Evolutionary conservation across 331 rosid species (phyloP), one percentile per base, ranked within the genome.

Genomic region (Arachis monticola): DNA sequence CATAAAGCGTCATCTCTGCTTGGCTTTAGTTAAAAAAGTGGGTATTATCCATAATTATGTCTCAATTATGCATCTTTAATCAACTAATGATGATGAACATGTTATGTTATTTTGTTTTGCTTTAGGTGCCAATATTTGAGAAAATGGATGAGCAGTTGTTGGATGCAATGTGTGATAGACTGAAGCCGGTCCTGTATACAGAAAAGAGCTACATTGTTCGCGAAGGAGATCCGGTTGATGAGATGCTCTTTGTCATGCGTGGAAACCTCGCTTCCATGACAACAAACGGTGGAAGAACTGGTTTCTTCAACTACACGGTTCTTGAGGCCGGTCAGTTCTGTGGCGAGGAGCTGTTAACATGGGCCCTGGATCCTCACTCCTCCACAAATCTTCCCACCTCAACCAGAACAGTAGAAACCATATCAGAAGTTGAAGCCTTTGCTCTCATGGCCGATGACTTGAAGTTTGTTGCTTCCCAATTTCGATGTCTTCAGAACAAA

Each of bases 311-410:
- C 67, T 68, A 88, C 5, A 73, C 47, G 40, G 13, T 70, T 35
- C 88, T 94, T 42, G 78, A 55, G 64, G 88, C 91, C 3, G 98
- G 98, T 53, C 93, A 83, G 48, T 91, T 94, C 64, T 94, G 98
- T 67, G 98, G 98, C 48, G 98, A 94, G 72, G 98, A 91, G 84
- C 96, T 94, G 79, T 87, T 94, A 60, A 87, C 92, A 51, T 94
- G 97, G 98, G 97, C 99, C 8, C 78, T 90, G 87, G 97, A 90
- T 79, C 93, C 96, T 11, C 67, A 70, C 60, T 81, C 92, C 47
- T 65, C 98, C 52, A 9, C 91, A 63, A 84, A 79, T 60, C 89
- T 86, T 65, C 99, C 98, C 3, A 72, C 64, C 53, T 95, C 98
- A 59, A 87, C 90, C 5, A 85, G 98, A 78, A 95, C 96, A 3